phyloP scores from a whole-genome alignment of 345 rosid genomes.

The Barbarea vulgaris region DNA sequence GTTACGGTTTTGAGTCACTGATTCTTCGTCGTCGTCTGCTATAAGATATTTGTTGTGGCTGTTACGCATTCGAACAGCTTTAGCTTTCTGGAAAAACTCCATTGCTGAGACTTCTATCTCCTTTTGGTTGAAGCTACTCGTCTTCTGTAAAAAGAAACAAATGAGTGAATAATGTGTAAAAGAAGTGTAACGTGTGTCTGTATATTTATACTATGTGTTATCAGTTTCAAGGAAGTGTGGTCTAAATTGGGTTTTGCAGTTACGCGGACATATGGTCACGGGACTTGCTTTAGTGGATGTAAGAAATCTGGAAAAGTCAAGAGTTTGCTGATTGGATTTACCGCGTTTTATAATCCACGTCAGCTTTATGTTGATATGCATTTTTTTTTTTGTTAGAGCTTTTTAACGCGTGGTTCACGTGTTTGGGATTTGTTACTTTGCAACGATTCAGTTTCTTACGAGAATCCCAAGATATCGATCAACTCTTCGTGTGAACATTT shows the following conservation, averaged over 20 bases:
- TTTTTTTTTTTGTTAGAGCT: neutral
- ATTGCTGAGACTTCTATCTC: slow-evolving; percentile 43
- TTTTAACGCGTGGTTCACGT: neutral
- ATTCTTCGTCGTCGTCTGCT: slow-evolving; percentile 77
- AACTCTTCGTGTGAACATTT: neutral
- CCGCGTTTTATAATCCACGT: slow-evolving; percentile 33
- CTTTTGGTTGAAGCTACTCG: slow-evolving; percentile 23
- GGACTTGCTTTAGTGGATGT: neutral
- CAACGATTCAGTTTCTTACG: neutral
- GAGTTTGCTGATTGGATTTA: slow-evolving; percentile 21
- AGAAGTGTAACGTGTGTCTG: neutral
- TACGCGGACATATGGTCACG: slow-evolving; percentile 34
- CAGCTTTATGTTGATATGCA: neutral
- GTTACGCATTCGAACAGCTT: slow-evolving; percentile 70
- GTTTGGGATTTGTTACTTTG: neutral
- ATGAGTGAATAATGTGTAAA: neutral
- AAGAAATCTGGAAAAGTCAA: slow-evolving; percentile 8
- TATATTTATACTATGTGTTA: neutral
- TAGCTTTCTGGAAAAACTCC: slow-evolving; percentile 82
- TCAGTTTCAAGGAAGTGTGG: neutral
- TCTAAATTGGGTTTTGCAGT: slow-evolving; percentile 9
- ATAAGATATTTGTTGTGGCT: slow-evolving; percentile 74
- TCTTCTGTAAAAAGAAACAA: slow-evolving; percentile 3
- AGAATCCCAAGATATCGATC: neutral
- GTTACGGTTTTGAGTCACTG: slow-evolving; percentile 61